Evolutionary conservation across 495 filamentous ascomycete species (phyloP), one percentile per base, ranked within the genome.

Genomic region (Xanthoparmelia taractica): DNA sequence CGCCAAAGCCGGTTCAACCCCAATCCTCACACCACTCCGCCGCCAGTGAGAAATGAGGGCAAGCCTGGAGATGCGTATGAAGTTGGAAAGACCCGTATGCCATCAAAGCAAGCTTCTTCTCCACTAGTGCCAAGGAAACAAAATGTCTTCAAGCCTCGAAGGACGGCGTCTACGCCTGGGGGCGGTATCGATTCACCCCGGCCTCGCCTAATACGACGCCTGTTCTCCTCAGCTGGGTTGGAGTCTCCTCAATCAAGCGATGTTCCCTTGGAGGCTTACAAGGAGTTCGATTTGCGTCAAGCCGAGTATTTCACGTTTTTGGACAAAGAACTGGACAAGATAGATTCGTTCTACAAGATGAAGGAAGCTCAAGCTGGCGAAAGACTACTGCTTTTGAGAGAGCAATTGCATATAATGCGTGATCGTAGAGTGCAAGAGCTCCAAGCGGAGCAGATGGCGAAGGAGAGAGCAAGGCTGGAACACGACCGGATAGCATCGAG

Each of bases 371-470:
- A 95, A 69, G 89, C 91, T 5, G 83, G 82, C 4, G 76, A 85
- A 43, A 82, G 91, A 15, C 74, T 96, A n/a, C 71, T 76, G 10
- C 73, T 85, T 18, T 79, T 96, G 34, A 81, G 88, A 37, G 84
- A 88, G 33, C 92, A 96, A 71, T 76, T 96, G 48, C 91, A 93
- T 68, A 83, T 91, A 62, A 94, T 96, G 92, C 80, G 90, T 29
- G 88, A 91, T 71, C 81, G 86, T 13, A 82, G 92, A 29, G 81
- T 85, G 11, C 82, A 85, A 50, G 89, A 96, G 72, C 72, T 95
- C n/a, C 63, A 78, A 43, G 67, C 72, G 13, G 63, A 65, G 63
- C 73, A 78, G 65, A 70, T 70, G 29, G 65, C 70, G 33, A 70
- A 73, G 61, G 65, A 74, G 31, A 68, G 69, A 40, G 63, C 62